Evolutionary conservation across 495 filamentous ascomycete species (phyloP).

Genomic region (Daldinia loculata): DNA sequence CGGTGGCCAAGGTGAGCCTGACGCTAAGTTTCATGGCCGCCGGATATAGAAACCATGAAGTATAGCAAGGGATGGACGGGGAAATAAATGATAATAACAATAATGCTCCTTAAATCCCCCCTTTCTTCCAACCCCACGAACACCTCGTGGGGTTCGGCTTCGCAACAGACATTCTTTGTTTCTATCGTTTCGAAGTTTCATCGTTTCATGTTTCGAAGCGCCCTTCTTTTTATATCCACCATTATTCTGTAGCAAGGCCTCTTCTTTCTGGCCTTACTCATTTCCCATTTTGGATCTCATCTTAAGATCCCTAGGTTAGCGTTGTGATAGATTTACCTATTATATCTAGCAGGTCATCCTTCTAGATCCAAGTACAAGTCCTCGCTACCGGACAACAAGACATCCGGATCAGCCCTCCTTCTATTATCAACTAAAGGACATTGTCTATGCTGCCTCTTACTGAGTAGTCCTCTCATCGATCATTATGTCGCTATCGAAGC

Average conservation of each 20-base stretch:
- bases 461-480: neutral
- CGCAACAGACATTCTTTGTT: conserved; percentile 1
- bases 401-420: too few species aligned
- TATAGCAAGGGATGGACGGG: conserved; percentile 5
- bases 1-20: conserved; percentile 29
- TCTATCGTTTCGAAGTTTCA: conserved; percentile 31
- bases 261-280: conserved; percentile 4
- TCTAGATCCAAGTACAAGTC: conserved; percentile 16
- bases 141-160: conserved; percentile 19
- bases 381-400: neutral
- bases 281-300: conserved; percentile 17
- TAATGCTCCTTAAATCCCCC: neutral
- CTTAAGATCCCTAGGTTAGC: conserved; percentile 1
- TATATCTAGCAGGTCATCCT: conserved; percentile 16
- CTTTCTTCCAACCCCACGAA: conserved; percentile 21
- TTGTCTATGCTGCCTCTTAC: neutral
- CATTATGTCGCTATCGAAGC: conserved; percentile 52
- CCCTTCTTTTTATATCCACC: conserved; percentile 39
- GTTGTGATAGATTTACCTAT: conserved; percentile 24
- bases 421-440: too few species aligned
- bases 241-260: conserved; percentile 15
- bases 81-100: conserved; percentile 11
- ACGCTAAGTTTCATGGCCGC: conserved; percentile 30
- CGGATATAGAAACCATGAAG: conserved; percentile 34
- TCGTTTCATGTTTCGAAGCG: conserved; percentile 45